Conservation (phyloP, 257 asterid species). For the Plantago elongata region DNA sequence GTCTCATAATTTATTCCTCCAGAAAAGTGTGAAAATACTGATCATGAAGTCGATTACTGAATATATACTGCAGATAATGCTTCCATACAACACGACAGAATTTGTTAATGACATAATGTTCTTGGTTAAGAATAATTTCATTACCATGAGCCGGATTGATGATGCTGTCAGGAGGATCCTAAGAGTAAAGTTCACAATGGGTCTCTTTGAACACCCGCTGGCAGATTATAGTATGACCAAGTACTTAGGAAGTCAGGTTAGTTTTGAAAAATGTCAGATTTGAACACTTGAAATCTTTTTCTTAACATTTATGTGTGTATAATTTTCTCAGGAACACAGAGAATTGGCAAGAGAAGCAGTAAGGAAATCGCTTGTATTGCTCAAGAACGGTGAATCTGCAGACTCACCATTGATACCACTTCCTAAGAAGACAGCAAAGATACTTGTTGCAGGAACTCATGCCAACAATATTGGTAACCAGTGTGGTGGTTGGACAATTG, state of each 20-base stretch:
- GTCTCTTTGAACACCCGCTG: slow-evolving; percentile 63
- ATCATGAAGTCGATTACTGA: not conserved
- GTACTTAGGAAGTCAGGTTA: slow-evolving; percentile 58
- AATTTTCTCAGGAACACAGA: slow-evolving; percentile 37
- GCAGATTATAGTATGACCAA: slow-evolving; percentile 61
- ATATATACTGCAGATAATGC: slow-evolving; percentile 49
- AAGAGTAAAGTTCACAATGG: slow-evolving; percentile 64
- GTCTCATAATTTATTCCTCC: not conserved
- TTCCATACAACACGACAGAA: slow-evolving; percentile 51
- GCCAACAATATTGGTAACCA: slow-evolving; percentile 44
- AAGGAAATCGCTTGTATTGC: slow-evolving; percentile 46
- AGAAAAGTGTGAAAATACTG: not conserved
- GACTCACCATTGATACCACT: slow-evolving; percentile 34
- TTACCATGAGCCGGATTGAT: slow-evolving; percentile 53
- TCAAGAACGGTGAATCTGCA: slow-evolving; percentile 41
- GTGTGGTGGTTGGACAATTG: slow-evolving; percentile 54
- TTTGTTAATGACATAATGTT: slow-evolving; percentile 51
- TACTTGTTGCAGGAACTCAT: slow-evolving; percentile 48
- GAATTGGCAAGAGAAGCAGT: slow-evolving; percentile 55
- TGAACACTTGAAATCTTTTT: too few relatives aligned
- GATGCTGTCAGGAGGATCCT: slow-evolving; percentile 69
- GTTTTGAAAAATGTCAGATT: not conserved
- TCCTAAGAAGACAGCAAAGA: slow-evolving; percentile 36
- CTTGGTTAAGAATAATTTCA: slow-evolving; percentile 40
- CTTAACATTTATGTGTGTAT: not conserved